phyloP scores from a whole-genome alignment of 176 grass and related monocot species.

The Oryza glaberrima region DNA sequence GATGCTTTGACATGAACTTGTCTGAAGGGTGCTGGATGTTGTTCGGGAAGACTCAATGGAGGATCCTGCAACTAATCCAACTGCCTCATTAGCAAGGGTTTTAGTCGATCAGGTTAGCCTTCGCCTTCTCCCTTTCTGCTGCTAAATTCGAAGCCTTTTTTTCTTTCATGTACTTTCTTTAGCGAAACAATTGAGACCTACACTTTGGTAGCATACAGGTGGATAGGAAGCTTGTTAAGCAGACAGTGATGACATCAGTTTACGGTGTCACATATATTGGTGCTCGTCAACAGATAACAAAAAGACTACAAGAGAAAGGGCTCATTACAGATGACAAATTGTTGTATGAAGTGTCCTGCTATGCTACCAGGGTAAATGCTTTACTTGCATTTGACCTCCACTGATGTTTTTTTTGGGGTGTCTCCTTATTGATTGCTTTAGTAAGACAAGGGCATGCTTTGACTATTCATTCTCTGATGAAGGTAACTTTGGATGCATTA shows the following conservation, averaged over 20 bases:
- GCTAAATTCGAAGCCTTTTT: constrained; percentile 20
- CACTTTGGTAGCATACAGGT: constrained; percentile 80
- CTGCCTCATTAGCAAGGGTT: constrained; percentile 74
- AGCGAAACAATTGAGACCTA: constrained; percentile 54
- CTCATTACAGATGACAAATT: constrained; percentile 77
- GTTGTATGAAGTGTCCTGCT: constrained; percentile 75
- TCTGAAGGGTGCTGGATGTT: constrained; percentile 76
- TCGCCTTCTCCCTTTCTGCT: not conserved
- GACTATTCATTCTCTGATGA: constrained; percentile 44
- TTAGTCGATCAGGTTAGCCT: constrained; percentile 89
- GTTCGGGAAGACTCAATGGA: constrained; percentile 72
- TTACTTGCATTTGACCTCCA: constrained; percentile 20
- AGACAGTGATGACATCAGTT: constrained; percentile 99
- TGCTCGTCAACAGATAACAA: constrained; percentile 89
- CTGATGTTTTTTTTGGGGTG: not conserved
- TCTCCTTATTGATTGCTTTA: constrained; percentile 25
- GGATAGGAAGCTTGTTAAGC: constrained; percentile 98
- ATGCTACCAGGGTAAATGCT: constrained; percentile 72
- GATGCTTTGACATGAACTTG: constrained; percentile 18
- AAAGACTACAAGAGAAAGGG: constrained; percentile 90
- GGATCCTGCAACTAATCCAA: constrained; percentile 65
- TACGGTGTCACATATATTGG: constrained; percentile 97
- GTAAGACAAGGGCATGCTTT: constrained; percentile 15
- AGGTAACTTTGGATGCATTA: constrained; percentile 90
- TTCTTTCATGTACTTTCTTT: constrained; percentile 24